Base-by-base conservation (phyloP, 1,284 basidiomycete species). In the Sporisorium sorghi region DNA sequence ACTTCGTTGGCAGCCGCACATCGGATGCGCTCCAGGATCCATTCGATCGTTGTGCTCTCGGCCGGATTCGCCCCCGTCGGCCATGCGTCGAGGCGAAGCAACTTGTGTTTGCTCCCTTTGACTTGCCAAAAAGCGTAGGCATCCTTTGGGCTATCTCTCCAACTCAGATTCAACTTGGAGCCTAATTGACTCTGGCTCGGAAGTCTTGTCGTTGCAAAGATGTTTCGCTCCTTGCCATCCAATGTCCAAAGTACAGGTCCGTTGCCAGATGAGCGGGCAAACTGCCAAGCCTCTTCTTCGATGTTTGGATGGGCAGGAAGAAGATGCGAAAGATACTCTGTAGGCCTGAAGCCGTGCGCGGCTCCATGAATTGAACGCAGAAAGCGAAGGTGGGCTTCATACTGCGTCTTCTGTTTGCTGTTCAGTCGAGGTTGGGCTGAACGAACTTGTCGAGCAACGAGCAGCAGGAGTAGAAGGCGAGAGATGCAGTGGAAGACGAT, bases 121-220 rank as follows among this genome's bases (percentile, higher is more conserved):
- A 56, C 39, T 15, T 40, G 33, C 54, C 44, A 56, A 26, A 40
- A 23, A 0, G 54, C 54, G 14, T 48, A 47, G 19, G 24, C 44
- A 15, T 48, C 54, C 40, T 23, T 40, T 2, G 23, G 21, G 8
- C 23, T 11, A 14, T 19, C 44, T 48, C 14, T 17, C 33, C 46
- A 37, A 11, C 21, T 12, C 10, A 56, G 35, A 4, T 39, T 47
- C 54, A 32, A 56, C 11, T 12, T 11, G 0, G 4, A 5, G 5
- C 42, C 43, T 2, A 55, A 43, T 14, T 5, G 23, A 24, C 43
- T 55, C 17, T 17, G n/a, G n/a, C 19, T 28, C 21, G 55, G 55
- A 15, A 57, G 23, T 30, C 40, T 57, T n/a, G 55, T 47, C 9
- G 50, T 52, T 21, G 40, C 52, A 17, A 54, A 54, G 9, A 43